Percentiles rank a stretch among this genome's conserved stretches.
phyloP scores from a whole-genome alignment of 768 basidiomycete genomes.

The Sistotremastrum suecicum region DNA sequence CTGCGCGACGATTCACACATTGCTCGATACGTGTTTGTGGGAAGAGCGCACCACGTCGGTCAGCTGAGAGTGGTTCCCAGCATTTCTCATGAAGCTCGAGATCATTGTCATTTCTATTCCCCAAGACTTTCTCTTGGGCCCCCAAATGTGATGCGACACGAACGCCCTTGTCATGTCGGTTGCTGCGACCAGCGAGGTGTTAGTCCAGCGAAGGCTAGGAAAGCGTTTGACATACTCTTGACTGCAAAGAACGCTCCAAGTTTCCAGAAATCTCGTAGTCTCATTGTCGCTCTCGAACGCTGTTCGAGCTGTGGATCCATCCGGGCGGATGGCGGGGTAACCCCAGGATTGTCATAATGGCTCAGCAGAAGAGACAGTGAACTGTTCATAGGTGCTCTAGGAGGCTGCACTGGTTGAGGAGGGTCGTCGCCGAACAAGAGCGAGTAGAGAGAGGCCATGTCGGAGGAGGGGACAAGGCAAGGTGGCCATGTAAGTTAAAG shows the following conservation, averaged over 20 bases:
- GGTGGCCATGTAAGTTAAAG: too few species aligned
- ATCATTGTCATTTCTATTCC: constrained; percentile 89
- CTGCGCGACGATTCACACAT: constrained; percentile 13
- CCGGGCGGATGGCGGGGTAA: constrained; percentile 60
- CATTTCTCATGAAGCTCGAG: constrained; percentile 72
- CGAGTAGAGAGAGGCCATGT: neutral
- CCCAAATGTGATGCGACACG: constrained; percentile 66
- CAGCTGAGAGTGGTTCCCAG: constrained; percentile 66
- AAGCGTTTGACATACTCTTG: constrained; percentile 36
- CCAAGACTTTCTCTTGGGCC: constrained; percentile 84
- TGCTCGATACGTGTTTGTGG: neutral
- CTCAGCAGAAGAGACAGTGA: constrained; percentile 17
- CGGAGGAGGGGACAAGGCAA: neutral
- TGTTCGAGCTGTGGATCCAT: constrained; percentile 55
- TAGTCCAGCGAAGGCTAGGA: neutral
- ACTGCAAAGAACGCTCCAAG: constrained; percentile 44
- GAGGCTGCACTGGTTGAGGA: constrained; percentile 5
- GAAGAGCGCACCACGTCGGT: constrained; percentile 53
- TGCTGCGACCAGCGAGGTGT: constrained; percentile 14
- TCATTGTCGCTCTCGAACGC: constrained; percentile 37
- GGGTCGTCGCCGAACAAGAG: neutral
- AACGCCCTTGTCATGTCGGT: constrained; percentile 48
- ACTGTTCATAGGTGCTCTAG: constrained; percentile 1
- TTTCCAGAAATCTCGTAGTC: constrained; percentile 60
- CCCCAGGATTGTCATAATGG: constrained; percentile 55